These are phyloP conservation scores for carrot (Daucus carota) DNA, from an alignment of 129 eudicot species.

Conservation along the genomic window DNA sequence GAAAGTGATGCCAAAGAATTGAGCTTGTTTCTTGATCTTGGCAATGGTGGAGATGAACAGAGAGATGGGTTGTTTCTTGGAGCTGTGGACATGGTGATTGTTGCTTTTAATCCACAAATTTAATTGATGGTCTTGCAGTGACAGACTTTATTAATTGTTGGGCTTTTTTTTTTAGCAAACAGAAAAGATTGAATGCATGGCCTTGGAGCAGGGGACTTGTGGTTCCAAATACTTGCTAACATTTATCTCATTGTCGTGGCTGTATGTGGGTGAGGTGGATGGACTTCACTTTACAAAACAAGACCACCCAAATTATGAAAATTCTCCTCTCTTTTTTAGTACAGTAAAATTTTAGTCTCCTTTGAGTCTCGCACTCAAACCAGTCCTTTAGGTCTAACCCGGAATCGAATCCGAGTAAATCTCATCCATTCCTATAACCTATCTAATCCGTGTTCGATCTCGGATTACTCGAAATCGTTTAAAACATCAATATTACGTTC, in stretches of 20 bases:
- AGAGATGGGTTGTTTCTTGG: constrained; percentile 57
- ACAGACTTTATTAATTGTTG: not conserved
- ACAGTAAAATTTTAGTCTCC: too few species aligned
- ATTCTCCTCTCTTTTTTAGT: too few species aligned
- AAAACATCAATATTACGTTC: too few species aligned
- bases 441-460: too few species aligned
- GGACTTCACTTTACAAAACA: not conserved
- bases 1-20: not conserved
- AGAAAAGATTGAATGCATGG: constrained; percentile 2
- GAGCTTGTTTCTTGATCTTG: constrained; percentile 25
- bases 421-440: too few species aligned
- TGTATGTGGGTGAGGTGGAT: not conserved
- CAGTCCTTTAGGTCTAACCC: too few species aligned
- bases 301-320: not conserved
- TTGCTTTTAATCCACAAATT: not conserved
- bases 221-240: not conserved
- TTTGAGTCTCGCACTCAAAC: too few species aligned
- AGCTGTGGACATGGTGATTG: constrained; percentile 31
- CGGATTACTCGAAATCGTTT: too few species aligned
- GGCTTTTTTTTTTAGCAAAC: not conserved
- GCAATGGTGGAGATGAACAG: constrained; percentile 52
- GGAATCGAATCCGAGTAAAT: too few species aligned
- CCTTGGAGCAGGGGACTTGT: not conserved
- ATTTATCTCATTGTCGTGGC: not conserved
- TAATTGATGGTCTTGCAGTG: not conserved